A percentile compares a stretch with the other conserved stretches of the same genome.
Evolutionary conservation across 2,329 filamentous ascomycete genomes (phyloP).

Genomic region (Talaromyces sp.): DNA sequence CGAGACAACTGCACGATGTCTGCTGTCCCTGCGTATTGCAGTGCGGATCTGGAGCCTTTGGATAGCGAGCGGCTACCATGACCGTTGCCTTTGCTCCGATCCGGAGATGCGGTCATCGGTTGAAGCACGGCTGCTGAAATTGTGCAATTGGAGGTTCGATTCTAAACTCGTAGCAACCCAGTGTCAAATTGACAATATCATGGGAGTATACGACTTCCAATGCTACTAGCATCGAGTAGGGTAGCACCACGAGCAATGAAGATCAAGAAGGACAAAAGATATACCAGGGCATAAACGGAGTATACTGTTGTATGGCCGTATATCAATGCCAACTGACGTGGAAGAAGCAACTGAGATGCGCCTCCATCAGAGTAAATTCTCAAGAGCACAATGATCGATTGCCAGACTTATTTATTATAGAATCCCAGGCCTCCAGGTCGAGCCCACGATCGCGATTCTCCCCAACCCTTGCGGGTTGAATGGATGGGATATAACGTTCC

Average conservation of each 20-base stretch:
- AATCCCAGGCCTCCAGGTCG: not conserved
- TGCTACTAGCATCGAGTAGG: not conserved
- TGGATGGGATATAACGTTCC: not conserved
- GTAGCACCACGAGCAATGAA: not conserved
- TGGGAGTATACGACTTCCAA: not conserved
- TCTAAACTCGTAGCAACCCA: not conserved
- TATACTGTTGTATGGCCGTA: not conserved
- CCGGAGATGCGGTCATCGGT: not conserved
- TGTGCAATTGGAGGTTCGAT: not conserved
- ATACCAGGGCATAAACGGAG: not conserved
- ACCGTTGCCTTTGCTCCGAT: not conserved
- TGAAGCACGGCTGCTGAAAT: not conserved
- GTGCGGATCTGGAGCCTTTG: no score
- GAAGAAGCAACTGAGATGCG: not conserved
- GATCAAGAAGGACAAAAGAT: not conserved
- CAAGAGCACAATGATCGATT: not conserved
- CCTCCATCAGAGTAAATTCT: not conserved
- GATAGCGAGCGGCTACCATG: not conserved
- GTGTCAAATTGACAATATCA: not conserved
- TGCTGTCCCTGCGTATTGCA: not conserved
- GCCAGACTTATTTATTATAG: not conserved
- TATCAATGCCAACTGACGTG: not conserved
- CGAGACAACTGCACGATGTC: not conserved
- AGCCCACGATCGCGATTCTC: slow-evolving; percentile 5
- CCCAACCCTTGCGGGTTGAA: not conserved